Percentiles rank a stretch among this genome's conserved stretches.
These are phyloP conservation scores for Calonectria leucothoes DNA, from an alignment of 2,329 filamentous ascomycete species.

Conservation along the genomic window DNA sequence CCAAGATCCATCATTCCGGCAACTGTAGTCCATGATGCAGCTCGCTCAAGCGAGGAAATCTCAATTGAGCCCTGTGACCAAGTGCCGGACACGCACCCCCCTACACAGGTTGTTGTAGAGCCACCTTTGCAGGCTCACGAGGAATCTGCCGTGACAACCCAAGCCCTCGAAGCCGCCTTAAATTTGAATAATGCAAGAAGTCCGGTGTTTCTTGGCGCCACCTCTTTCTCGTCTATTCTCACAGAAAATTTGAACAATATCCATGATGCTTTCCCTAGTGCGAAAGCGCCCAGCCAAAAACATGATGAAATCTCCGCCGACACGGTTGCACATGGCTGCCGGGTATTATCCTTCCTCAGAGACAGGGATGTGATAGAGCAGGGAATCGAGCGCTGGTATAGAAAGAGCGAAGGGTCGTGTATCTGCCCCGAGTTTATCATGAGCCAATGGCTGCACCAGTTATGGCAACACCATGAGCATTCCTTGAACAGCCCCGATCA, in stretches of 20 bases:
- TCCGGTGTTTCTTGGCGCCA: not conserved
- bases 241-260: not conserved
- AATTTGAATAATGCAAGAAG: not conserved
- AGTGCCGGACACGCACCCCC: not conserved
- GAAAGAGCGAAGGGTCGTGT: not conserved
- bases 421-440: conserved; percentile 5
- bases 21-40: not conserved
- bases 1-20: not conserved
- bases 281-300: not conserved
- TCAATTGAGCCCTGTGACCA: not conserved
- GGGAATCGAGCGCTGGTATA: conserved; percentile 4
- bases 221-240: not conserved
- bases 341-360: not conserved
- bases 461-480: not conserved
- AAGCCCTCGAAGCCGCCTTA: not conserved
- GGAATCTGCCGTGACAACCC: not conserved
- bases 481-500: not conserved
- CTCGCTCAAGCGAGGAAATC: not conserved
- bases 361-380: not conserved
- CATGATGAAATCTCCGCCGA: not conserved
- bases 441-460: not conserved
- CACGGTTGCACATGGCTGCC: not conserved
- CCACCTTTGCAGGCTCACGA: not conserved
- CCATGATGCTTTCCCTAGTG: not conserved
- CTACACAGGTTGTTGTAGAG: not conserved